Evolutionary conservation across 495 filamentous ascomycete species (phyloP), one percentile per base, ranked within the genome.

Genomic region (Extremus antarcticus): DNA sequence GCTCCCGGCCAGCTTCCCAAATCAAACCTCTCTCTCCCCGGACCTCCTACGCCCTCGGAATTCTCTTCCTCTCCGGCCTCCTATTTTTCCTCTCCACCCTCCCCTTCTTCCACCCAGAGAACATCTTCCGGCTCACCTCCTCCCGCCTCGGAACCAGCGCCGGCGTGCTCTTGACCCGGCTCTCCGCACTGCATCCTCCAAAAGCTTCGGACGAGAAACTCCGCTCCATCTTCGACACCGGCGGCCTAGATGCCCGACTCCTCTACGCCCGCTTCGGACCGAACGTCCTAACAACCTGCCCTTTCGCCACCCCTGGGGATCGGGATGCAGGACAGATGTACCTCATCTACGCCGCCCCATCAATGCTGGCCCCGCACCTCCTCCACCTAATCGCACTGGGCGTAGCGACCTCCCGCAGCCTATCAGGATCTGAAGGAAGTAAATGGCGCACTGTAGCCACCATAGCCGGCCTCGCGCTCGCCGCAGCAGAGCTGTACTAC

Each of bases 191-290:
- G 50, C 84, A 88, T 0, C 74, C 80, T 0, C 75, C 90, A 17
- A 87, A 83, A 0, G 56, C 73, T 0, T 54, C 65, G 22, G 90
- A 96, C 71, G 68, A 71, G 25, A 47, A 46, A 19, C 51, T 63
- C 10, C 46, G 58, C 11, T 17, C 20, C 17, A 40, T 55, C 17
- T 21, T 61, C 38, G 58, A 58, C 16, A 69, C 75, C 17, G 78
- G 72, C 53, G 84, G 79, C 29, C 69, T 84, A 51, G 85, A 86
- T 47, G 81, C 81, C 4, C 76, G 89, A 41, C 81, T 90, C 20
- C 74, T 92, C 4, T 97, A 95, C 70, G 76, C 94, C 40, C 81
- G 83, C 29, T 90, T 78, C 71, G 92, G 92, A 19, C 86, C 88
- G 0, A 74, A 80, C 20, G 76, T 80, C 2, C 59, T 98, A 1